A percentile compares a stretch with the other conserved stretches of the same genome.
Conservation (phyloP, 1,139 yeast genomes). For the Tardiomyces digboiensis region DNA sequence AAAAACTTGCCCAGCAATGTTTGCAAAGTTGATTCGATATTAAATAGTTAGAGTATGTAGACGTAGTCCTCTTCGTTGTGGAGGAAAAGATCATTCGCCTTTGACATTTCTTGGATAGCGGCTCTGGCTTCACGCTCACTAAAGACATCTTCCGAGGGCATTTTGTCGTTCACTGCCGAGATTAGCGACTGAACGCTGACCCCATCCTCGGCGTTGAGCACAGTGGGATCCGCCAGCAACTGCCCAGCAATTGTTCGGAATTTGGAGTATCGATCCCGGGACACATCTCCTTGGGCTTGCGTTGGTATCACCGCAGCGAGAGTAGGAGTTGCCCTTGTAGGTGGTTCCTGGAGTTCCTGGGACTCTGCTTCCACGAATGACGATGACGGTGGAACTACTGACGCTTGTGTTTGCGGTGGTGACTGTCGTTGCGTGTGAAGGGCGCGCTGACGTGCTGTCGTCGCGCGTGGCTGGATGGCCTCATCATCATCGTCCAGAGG, state of each 20-base stretch:
- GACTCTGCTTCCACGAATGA: background rate
- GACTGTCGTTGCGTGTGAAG: background rate
- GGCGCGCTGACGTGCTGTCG: background rate
- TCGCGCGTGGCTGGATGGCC: conserved; percentile 2
- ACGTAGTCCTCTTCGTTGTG: background rate
- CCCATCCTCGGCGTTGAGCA: conserved; percentile 20
- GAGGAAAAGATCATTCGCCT: conserved; percentile 27
- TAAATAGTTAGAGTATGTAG: background rate
- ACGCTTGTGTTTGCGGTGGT: background rate
- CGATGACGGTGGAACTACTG: background rate
- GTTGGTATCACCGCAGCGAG: background rate
- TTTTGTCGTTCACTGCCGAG: conserved; percentile 20
- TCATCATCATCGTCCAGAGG: conserved; percentile 3
- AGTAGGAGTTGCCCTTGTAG: background rate
- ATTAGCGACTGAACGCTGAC: conserved; percentile 10
- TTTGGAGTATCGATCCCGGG: conserved; percentile 21
- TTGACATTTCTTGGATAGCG: conserved; percentile 28
- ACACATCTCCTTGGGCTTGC: conserved; percentile 15
- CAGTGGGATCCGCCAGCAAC: conserved; percentile 21
- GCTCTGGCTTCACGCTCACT: conserved; percentile 25
- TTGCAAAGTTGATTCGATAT: no score
- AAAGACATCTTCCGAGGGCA: conserved; percentile 28
- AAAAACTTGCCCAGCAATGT: no score
- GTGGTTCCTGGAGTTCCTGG: background rate
- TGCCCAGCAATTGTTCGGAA: conserved; percentile 25